phyloP scores from a whole-genome alignment of 805 yeast species.

The Candida parachauliodes region DNA sequence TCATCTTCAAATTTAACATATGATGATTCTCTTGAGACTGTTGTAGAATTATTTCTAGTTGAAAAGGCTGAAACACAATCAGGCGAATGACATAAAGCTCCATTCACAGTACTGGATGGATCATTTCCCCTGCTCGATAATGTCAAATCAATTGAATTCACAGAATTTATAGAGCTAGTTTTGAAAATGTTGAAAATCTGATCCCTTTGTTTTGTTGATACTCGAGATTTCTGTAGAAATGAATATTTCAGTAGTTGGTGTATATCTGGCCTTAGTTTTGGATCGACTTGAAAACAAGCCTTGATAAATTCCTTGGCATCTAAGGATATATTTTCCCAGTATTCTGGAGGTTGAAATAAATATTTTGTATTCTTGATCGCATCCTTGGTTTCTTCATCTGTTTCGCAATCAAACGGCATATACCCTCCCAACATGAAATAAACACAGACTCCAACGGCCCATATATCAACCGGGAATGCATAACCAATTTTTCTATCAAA shows the following conservation, averaged over 20 bases:
- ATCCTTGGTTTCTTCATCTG: conserved; percentile 61
- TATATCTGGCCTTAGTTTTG: conserved; percentile 30
- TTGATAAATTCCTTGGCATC: conserved; percentile 59
- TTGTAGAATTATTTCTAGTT: conserved; percentile 15
- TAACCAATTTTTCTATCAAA: conserved; percentile 52
- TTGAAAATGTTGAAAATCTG: background rate
- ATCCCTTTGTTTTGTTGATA: conserved; percentile 1
- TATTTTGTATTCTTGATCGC: conserved; percentile 61
- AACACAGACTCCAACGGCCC: conserved; percentile 74
- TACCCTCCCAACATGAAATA: conserved; percentile 72
- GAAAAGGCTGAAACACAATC: conserved; percentile 22
- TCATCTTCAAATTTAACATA: background rate
- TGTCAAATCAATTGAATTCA: background rate
- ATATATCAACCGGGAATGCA: conserved; percentile 59
- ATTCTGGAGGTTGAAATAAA: conserved; percentile 56
- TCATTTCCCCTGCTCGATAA: conserved; percentile 14
- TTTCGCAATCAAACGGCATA: conserved; percentile 75
- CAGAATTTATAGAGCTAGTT: background rate
- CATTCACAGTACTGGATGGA: conserved; percentile 17
- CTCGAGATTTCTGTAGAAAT: background rate
- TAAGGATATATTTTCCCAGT: conserved; percentile 49
- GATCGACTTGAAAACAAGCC: conserved; percentile 48
- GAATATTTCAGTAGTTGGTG: background rate
- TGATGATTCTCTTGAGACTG: conserved; percentile 3
- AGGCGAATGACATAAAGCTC: conserved; percentile 26